Evolutionary conservation across 2,329 filamentous ascomycete genomes (phyloP), one percentile per base, ranked within the genome.

Genomic region (Colletotrichum lindemuthianum): DNA sequence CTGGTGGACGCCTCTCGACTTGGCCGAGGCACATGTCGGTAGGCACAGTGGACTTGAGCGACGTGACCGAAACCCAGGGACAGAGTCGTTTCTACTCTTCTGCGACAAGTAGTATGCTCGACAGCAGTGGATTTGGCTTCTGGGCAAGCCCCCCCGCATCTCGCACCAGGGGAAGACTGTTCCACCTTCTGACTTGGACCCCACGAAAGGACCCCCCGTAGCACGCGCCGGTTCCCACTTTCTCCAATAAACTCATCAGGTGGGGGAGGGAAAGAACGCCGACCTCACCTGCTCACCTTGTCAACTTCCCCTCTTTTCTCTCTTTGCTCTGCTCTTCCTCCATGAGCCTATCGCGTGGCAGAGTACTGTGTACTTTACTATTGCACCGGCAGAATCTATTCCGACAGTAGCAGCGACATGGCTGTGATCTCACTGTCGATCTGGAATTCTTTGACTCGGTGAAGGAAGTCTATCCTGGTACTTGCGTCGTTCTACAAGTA

Each of bases 291-390:
- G 24, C 24, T 59, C 44, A n/a, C 13, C 15, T 59, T 39, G 43
- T 15, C 55, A 43, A 13, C 56, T 54, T 60, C 60, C 60, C 60
- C 60, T 64, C 56, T 64, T 63, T 64, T 55, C 44, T 64, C 16
- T 54, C 43, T 37, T 32, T 33, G 41, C 41, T 13, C 12, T 8
- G 40, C 15, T 37, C 40, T 48, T 24, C 39, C 16, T 58, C 45
- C 47, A 52, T 34, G 12, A 33, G 24, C 36, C 33, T 37, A 16
- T 9, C 8, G 44, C 36, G 16, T 57, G 54, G 44, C 40, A 36
- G 9, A 16, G 16, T 41, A 5, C 5, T 50, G 55, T 36, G 32
- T 54, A 3, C 15, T 43, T 11, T 44, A 9, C n/a, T 13, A 39
- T 8, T 36, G 8, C 12, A 16, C 36, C 24, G 24, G 24, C 24